Conservation (phyloP, 805 yeast genomes). For the Candida bentonensis region DNA sequence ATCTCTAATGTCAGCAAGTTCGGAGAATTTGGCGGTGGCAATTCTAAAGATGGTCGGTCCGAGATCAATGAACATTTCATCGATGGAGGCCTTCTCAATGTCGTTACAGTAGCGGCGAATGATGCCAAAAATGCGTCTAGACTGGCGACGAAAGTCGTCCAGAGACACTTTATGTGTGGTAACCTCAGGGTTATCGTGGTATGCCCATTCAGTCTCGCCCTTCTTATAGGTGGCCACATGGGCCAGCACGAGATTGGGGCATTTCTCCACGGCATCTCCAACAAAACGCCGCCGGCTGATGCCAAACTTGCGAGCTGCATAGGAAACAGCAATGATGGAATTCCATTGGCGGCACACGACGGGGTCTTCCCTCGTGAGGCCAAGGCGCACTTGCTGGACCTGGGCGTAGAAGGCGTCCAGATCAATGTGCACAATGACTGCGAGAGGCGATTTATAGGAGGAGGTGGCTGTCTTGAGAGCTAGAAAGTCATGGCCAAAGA, state of each 20-base stretch:
- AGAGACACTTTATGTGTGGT: constrained; percentile 67
- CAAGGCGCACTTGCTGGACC: constrained; percentile 68
- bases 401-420: constrained; percentile 95
- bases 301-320: constrained; percentile 75
- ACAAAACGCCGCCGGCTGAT: constrained; percentile 65
- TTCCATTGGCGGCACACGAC: constrained; percentile 93
- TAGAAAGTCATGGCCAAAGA: constrained; percentile 7
- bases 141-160: constrained; percentile 84
- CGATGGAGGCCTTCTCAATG: constrained; percentile 91
- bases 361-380: constrained; percentile 54
- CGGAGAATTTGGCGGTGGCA: constrained; percentile 35
- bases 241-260: constrained; percentile 63
- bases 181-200: constrained; percentile 45
- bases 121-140: constrained; percentile 60
- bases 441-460: constrained; percentile 51
- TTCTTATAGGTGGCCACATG: constrained; percentile 90
- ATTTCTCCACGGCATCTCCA: constrained; percentile 53
- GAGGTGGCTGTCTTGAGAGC: constrained; percentile 11
- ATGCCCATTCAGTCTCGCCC: constrained; percentile 77
- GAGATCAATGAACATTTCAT: constrained; percentile 79
- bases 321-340: constrained; percentile 67
- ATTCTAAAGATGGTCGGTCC: constrained; percentile 45
- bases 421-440: constrained; percentile 77
- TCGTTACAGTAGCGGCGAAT: constrained; percentile 46
- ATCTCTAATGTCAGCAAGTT: constrained; percentile 16